phyloP scores from a whole-genome alignment of 164 flowering plant genomes.

The Magnolia changhungtana region DNA sequence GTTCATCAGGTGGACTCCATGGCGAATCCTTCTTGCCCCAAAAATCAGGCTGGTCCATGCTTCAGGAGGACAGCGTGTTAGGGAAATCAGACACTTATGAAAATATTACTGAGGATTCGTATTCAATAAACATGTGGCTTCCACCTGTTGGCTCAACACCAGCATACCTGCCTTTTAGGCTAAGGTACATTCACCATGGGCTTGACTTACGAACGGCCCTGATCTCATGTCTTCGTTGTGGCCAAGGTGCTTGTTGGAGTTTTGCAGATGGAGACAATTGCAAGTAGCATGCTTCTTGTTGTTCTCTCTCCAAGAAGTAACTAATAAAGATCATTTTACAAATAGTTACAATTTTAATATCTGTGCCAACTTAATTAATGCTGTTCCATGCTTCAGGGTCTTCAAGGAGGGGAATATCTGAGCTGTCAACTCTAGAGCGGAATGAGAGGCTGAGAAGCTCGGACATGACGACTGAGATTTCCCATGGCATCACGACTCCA shows the following conservation, averaged over 20 bases:
- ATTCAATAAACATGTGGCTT: too few relatives aligned
- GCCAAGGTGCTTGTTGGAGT: too few relatives aligned
- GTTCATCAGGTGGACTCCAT: background rate
- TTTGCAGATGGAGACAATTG: too few relatives aligned
- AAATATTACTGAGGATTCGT: too few relatives aligned
- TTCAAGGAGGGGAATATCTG: constrained; percentile 18
- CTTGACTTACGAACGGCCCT: too few relatives aligned
- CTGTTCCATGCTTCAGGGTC: background rate
- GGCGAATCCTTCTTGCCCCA: background rate
- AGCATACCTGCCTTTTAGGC: too few relatives aligned
- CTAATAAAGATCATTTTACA: background rate
- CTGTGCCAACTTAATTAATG: background rate
- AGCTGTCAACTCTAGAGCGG: constrained; percentile 24
- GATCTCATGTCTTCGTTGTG: too few relatives aligned
- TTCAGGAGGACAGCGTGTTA: background rate
- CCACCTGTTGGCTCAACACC: too few relatives aligned
- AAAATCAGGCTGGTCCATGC: background rate
- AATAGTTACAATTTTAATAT: background rate
- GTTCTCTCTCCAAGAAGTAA: constrained; percentile 6
- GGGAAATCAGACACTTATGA: background rate
- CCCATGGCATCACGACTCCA: constrained; percentile 19
- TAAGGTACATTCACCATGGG: too few relatives aligned
- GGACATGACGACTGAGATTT: constrained; percentile 15
- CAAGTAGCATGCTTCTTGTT: too few relatives aligned
- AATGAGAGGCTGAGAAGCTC: constrained; percentile 25